Evolutionary conservation across 73 alveolate species (phyloP), one percentile per base, ranked within the genome.

Genomic region (Tetrahymena elliotti): DNA sequence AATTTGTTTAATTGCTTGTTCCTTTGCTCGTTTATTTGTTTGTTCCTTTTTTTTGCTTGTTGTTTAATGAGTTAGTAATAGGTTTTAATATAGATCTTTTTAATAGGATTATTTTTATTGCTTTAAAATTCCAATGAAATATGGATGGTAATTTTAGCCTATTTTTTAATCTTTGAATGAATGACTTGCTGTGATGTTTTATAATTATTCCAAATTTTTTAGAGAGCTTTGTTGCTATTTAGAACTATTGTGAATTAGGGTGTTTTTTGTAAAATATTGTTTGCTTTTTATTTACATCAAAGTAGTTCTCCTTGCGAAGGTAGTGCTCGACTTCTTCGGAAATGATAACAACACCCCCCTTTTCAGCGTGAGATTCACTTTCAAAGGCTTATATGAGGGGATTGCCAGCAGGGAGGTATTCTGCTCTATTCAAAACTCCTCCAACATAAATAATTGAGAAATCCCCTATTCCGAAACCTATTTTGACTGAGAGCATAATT

Each of bases 401-500:
- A 83, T 98, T 98, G 0, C 99, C 99, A 6, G 98, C 98, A 8
- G 99, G 96, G 94, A 98, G 97, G 94, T 96, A 98, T 93, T 98
- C 99, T 93, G 99, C 97, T 96, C 99, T 98, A 33, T 97, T 97
- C 96, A 98, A 98, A 41, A 98, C 97, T 10, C 99, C 99, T 16
- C 99, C 99, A 1, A 98, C 99, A 97, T 98, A 98, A 36, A 98
- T 95, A 1, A 98, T 96, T 33, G 98, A 97, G 52, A 99, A 98
- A 96, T 98, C 97, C 20, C 99, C 99, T 24, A 98, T 98, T 31
- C 99, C 99, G 27, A 94, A 98, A 94, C 92, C 99, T 98, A 95
- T 95, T 96, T 96, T 96, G 16, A 97, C 97, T 27, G 95, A 93
- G 92, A 96, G 95, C 84, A 95, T 95, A 40, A 97, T 97, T 47